phyloP scores from a whole-genome alignment of 2,329 filamentous ascomycete genomes.

The Lachnellula occidentalis region DNA sequence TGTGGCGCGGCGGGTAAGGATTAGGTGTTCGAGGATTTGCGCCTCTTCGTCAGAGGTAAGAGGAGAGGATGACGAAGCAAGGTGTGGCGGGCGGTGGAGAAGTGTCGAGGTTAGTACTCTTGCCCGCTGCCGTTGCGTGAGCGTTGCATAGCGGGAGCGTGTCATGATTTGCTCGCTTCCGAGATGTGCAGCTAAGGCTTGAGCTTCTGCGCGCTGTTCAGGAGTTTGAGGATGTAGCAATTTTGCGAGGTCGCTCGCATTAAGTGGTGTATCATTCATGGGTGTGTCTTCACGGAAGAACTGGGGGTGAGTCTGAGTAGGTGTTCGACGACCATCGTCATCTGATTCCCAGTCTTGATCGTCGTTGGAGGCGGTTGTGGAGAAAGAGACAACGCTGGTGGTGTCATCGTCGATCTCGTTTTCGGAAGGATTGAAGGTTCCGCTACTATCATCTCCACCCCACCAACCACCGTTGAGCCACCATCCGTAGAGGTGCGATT shows the following conservation, averaged over 20 bases:
- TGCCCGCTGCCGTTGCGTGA: conserved; percentile 63
- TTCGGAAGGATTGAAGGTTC: conserved; percentile 61
- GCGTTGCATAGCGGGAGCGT: conserved; percentile 66
- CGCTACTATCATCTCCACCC: conserved; percentile 75
- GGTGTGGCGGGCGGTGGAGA: conserved; percentile 32
- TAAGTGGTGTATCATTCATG: conserved; percentile 55
- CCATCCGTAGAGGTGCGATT: conserved; percentile 73
- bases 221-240: conserved; percentile 74
- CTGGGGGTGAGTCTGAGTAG: conserved; percentile 61
- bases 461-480: conserved; percentile 82
- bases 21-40: conserved; percentile 54
- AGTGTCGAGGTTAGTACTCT: conserved; percentile 56
- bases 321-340: conserved; percentile 58
- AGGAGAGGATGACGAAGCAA: conserved; percentile 32
- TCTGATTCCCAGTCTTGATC: conserved; percentile 44
- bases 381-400: conserved; percentile 71
- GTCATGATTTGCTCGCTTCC: conserved; percentile 69
- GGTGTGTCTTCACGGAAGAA: conserved; percentile 51
- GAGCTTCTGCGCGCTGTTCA: conserved; percentile 76
- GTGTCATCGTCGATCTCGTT: conserved; percentile 61
- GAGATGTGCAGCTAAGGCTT: conserved; percentile 74
- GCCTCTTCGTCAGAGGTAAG: conserved; percentile 54
- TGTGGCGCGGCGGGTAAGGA: conserved; percentile 36
- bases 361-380: conserved; percentile 33
- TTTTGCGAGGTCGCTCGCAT: conserved; percentile 64